These are phyloP conservation scores for Sporisorium graminicola DNA, from an alignment of 1,284 basidiomycete species.

Conservation along the genomic window DNA sequence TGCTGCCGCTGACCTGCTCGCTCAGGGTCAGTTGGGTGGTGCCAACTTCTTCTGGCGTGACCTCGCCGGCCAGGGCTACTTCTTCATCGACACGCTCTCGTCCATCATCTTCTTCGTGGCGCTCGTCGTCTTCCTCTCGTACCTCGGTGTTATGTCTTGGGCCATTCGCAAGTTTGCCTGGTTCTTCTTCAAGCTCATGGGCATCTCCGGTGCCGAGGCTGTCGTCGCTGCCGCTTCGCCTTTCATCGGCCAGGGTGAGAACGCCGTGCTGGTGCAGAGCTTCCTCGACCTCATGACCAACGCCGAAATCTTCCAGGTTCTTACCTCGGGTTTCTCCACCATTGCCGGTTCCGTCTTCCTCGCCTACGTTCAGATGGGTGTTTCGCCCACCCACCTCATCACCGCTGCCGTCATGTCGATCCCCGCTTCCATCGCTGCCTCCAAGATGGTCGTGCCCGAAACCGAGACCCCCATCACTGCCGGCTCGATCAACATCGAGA, in stretches of 20 bases:
- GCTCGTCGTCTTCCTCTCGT: conserved; percentile 76
- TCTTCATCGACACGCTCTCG: conserved; percentile 71
- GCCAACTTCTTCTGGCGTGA: conserved; percentile 63
- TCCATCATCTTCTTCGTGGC: conserved; percentile 77
- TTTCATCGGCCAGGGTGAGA: conserved; percentile 78
- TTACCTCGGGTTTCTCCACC: conserved; percentile 86
- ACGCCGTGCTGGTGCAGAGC: conserved; percentile 73
- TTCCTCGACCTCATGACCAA: conserved; percentile 89
- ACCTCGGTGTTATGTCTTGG: conserved; percentile 65
- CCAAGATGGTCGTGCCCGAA: conserved; percentile 87
- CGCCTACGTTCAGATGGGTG: conserved; percentile 85
- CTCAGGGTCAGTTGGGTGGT: conserved; percentile 59
- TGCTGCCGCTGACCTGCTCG: conserved; percentile 60
- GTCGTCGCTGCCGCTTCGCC: conserved; percentile 91
- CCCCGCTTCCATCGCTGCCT: conserved; percentile 90
- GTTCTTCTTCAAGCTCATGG: conserved; percentile 90
- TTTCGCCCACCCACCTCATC: conserved; percentile 82
- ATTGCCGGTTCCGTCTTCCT: conserved; percentile 89
- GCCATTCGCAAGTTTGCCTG: conserved; percentile 75
- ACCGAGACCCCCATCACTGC: conserved; percentile 85
- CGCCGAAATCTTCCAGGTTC: conserved; percentile 87
- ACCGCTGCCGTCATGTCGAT: conserved; percentile 95
- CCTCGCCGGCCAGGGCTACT: conserved; percentile 51
- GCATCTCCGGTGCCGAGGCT: conserved; percentile 81
- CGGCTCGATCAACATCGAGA: conserved; percentile 82